Evolutionary conservation across 257 asterid genomes (phyloP), one percentile per base, ranked within the genome.

Genomic region (Phtheirospermum japonicum): DNA sequence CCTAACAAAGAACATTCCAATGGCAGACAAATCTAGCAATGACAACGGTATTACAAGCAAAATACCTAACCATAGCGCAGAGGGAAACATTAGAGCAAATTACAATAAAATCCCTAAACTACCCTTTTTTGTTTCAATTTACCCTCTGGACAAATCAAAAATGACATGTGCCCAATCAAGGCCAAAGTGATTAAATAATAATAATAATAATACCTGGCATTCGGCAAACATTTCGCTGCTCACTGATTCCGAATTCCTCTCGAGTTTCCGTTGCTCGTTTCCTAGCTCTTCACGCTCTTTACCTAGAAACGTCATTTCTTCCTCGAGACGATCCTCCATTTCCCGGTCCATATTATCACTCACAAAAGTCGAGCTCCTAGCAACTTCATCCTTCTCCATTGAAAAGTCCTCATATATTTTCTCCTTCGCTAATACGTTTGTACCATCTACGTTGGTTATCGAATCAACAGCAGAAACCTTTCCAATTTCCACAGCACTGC

Each of bases 141-240:
- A n/a, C n/a, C n/a, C n/a, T n/a, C n/a, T n/a, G n/a, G n/a, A n/a
- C n/a, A n/a, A n/a, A n/a, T n/a, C n/a, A n/a, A n/a, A n/a, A n/a
- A n/a, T n/a, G n/a, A n/a, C n/a, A n/a, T n/a, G n/a, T n/a, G n/a
- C n/a, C n/a, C n/a, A n/a, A n/a, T n/a, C n/a, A n/a, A n/a, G n/a
- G n/a, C n/a, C n/a, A n/a, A n/a, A n/a, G n/a, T n/a, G n/a, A n/a
- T n/a, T n/a, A n/a, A n/a, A n/a, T n/a, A n/a, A n/a, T n/a, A n/a
- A n/a, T n/a, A n/a, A n/a, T n/a, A 9, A 50, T 53, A 14, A 50
- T 48, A 89, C 99, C 97, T 92, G 99, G 75, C 97, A 89, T 70
- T 92, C 97, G 14, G 88, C 84, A 75, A 92, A 92, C 95, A 92
- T 89, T 73, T 92, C 96, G 45, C 75, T 80, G 83, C 77, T 92